phyloP scores from a whole-genome alignment of 495 filamentous ascomycete genomes.

The Penicillium angulare region DNA sequence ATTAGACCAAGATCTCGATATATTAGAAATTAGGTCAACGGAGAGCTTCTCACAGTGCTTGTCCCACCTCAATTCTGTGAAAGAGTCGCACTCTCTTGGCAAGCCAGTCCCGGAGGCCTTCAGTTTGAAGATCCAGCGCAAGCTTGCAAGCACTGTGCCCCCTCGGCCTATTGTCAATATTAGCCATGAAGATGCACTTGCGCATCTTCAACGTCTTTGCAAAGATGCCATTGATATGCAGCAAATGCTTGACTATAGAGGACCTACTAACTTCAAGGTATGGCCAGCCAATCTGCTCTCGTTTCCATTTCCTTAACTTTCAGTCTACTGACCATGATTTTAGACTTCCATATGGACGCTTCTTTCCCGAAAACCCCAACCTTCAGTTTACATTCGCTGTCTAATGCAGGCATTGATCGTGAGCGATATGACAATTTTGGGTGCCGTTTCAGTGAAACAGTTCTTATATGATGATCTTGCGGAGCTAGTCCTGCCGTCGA shows the following conservation, averaged over 20 bases:
- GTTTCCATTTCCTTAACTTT: background rate
- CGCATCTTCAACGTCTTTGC: constrained; percentile 67
- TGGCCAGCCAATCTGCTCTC: background rate
- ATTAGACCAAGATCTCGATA: constrained; percentile 45
- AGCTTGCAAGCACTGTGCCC: constrained; percentile 86
- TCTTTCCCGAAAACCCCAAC: constrained; percentile 75
- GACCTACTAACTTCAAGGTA: constrained; percentile 62
- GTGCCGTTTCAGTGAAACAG: constrained; percentile 64
- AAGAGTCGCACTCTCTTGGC: constrained; percentile 58
- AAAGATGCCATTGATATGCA: constrained; percentile 68
- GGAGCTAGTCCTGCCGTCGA: constrained; percentile 70
- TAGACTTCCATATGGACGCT: constrained; percentile 61
- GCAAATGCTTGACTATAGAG: constrained; percentile 64
- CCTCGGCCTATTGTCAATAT: constrained; percentile 85
- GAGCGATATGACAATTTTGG: constrained; percentile 63
- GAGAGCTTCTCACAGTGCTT: constrained; percentile 44
- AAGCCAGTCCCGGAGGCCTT: constrained; percentile 73
- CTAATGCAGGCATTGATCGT: constrained; percentile 77
- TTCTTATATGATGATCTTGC: constrained; percentile 77
- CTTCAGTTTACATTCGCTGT: constrained; percentile 79
- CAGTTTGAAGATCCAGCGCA: constrained; percentile 85
- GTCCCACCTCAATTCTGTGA: constrained; percentile 47
- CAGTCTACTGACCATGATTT: constrained; percentile 32
- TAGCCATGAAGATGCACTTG: constrained; percentile 66
- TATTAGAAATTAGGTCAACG: constrained; percentile 36